Percentiles rank a stretch among this genome's conserved stretches.
Evolutionary conservation across 2,329 filamentous ascomycete genomes (phyloP).

Genomic region (Aspergillus clavatus): DNA sequence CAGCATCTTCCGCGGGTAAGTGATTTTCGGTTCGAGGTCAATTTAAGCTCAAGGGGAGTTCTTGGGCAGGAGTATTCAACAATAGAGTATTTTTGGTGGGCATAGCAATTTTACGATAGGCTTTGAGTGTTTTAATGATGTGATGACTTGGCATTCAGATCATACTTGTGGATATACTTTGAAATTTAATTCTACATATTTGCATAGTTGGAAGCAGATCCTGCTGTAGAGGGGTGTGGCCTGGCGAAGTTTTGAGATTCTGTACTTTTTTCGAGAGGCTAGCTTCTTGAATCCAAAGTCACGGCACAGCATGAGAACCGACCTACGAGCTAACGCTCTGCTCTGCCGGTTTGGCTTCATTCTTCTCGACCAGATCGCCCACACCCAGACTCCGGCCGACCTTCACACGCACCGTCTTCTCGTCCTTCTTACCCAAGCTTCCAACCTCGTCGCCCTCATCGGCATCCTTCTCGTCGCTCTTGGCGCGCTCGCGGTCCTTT

Average conservation of each 20-base stretch:
- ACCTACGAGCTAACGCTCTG: not conserved
- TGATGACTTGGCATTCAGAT: not conserved
- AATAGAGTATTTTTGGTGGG: not conserved
- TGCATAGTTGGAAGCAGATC: no score
- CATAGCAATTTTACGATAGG: not conserved
- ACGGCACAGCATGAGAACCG: not conserved
- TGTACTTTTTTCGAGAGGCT: not conserved
- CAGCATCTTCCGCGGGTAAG: not conserved
- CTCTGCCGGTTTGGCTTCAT: constrained; percentile 30
- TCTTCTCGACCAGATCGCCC: constrained; percentile 52
- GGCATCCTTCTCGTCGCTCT: constrained; percentile 27
- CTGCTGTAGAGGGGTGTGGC: not conserved
- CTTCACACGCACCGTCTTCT: constrained; percentile 76
- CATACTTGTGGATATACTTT: not conserved
- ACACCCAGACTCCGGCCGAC: constrained; percentile 77
- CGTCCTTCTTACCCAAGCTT: constrained; percentile 53
- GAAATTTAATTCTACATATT: not conserved
- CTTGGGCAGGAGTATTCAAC: no score
- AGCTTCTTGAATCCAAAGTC: not conserved
- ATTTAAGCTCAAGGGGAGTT: no score
- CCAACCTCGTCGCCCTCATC: constrained; percentile 70
- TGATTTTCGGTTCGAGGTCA: no score
- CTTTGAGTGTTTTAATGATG: not conserved
- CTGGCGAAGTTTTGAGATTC: not conserved
- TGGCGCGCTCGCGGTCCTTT: constrained; percentile 31